Conservation (phyloP, 768 basidiomycete species). For the Mycena rebaudengoi region DNA sequence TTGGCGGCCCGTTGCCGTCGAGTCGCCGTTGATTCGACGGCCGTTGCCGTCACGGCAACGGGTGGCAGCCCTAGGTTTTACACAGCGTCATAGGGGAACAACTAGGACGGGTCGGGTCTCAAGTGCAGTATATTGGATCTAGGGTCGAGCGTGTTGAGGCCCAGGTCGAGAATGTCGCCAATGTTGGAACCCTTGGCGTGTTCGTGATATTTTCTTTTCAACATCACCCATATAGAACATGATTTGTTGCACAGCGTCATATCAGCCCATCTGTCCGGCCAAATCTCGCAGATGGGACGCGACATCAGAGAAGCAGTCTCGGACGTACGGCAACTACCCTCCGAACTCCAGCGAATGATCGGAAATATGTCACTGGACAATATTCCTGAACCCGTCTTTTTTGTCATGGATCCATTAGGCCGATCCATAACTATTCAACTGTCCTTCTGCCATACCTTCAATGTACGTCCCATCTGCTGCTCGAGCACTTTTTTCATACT, state of each 20-base stretch:
- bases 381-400: constrained; percentile 6
- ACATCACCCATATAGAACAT: not conserved
- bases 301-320: not conserved
- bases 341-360: too few species aligned
- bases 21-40: too few species aligned
- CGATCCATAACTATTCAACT: constrained; percentile 1
- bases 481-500: not conserved
- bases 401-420: constrained; percentile 1
- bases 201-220: not conserved
- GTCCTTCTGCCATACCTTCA: not conserved
- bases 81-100: too few species aligned
- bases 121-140: constrained; percentile 5
- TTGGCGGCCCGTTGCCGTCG: too few species aligned
- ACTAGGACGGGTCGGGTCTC: constrained; percentile 4
- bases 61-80: too few species aligned
- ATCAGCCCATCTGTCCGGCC: too few species aligned
- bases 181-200: constrained; percentile 6
- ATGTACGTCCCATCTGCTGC: not conserved
- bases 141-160: not conserved
- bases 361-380: not conserved
- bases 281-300: not conserved
- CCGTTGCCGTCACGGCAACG: too few species aligned
- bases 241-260: not conserved
- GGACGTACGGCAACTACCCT: not conserved
- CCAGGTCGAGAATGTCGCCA: not conserved